Evolutionary conservation across 495 filamentous ascomycete genomes (phyloP).

Genomic region (Aspergillus carlsbadensis): DNA sequence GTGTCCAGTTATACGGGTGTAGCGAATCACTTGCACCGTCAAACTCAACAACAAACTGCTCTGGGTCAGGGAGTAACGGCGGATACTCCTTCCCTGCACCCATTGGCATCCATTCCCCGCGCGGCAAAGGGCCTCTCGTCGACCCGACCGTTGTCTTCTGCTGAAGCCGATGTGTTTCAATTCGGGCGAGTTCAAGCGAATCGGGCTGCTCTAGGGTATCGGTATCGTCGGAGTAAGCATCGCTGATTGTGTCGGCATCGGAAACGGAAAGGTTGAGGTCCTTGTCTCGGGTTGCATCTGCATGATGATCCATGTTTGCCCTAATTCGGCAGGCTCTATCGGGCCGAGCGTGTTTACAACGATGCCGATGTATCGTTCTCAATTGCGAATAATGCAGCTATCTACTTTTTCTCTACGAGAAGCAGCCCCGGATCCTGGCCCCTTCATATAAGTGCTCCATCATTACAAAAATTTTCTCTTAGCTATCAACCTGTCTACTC

Average conservation of each 20-base stretch:
- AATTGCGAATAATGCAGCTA: neutral
- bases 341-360: no score
- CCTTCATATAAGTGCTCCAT: neutral
- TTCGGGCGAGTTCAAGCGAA: conserved; percentile 24
- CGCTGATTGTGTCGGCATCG: neutral
- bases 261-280: conserved; percentile 2
- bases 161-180: conserved; percentile 28
- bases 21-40: conserved; percentile 48
- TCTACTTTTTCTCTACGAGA: conserved; percentile 5
- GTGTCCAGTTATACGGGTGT: conserved; percentile 55
- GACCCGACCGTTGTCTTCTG: conserved; percentile 28
- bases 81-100: conserved; percentile 41
- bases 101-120: conserved; percentile 24
- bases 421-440: neutral
- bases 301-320: conserved; percentile 10
- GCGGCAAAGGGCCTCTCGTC: conserved; percentile 20
- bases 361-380: no score
- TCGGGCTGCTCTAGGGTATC: conserved; percentile 17
- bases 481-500: neutral
- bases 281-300: neutral
- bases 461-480: conserved; percentile 3
- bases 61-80: conserved; percentile 33
- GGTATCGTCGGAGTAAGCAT: conserved; percentile 4
- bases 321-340: neutral
- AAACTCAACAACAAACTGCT: conserved; percentile 54